Evolutionary conservation across 192 early-diverging fungal species (phyloP).

Genomic region (Piromyces finnis): DNA sequence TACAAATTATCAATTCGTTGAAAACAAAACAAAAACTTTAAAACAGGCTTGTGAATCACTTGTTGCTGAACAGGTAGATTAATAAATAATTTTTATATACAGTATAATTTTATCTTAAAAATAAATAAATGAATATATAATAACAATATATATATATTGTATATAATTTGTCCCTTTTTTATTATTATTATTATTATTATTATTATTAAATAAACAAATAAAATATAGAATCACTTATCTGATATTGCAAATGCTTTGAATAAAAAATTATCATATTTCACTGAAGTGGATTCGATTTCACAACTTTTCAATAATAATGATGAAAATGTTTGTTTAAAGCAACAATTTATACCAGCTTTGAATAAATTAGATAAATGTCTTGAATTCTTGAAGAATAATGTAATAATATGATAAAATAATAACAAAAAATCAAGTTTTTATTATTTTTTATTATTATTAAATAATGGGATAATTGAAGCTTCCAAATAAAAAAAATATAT

Average conservation of each 20-base stretch:
- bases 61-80: slow-evolving; percentile 37
- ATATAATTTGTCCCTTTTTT: too few relatives aligned
- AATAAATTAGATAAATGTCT: slow-evolving; percentile 58
- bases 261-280: slow-evolving; percentile 54
- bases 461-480: too few relatives aligned
- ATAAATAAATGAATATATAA: too few relatives aligned
- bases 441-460: too few relatives aligned
- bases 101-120: too few relatives aligned
- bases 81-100: too few relatives aligned
- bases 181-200: too few relatives aligned
- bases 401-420: slow-evolving; percentile 12
- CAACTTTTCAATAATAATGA: slow-evolving; percentile 66
- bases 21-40: slow-evolving; percentile 52
- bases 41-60: slow-evolving; percentile 64
- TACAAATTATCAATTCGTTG: slow-evolving; percentile 58
- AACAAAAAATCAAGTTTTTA: too few relatives aligned
- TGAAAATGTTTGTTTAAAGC: slow-evolving; percentile 60
- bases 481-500: too few relatives aligned
- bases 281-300: slow-evolving; percentile 65
- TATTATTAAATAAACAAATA: too few relatives aligned
- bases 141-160: too few relatives aligned
- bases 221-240: slow-evolving; percentile 35
- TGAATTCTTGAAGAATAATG: slow-evolving; percentile 53
- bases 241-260: slow-evolving; percentile 33
- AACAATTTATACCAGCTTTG: slow-evolving; percentile 64